Conservation (phyloP, 345 rosid species). For the Salix koriyanagi region DNA sequence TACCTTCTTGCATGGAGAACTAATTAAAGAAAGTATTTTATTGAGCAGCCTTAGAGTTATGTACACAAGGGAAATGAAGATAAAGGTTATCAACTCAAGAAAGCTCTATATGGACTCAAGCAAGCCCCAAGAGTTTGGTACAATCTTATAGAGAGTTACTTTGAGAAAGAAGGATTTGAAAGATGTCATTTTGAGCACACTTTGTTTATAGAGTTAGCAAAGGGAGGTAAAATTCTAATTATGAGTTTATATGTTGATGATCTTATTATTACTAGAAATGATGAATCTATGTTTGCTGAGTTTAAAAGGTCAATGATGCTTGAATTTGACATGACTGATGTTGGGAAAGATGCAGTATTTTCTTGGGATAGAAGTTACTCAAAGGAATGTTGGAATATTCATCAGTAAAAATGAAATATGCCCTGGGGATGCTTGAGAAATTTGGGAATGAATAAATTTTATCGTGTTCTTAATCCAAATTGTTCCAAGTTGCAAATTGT, state of each 20-base stretch:
- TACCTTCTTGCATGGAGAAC: not conserved
- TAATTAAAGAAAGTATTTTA: too few relatives aligned
- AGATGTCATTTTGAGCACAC: not conserved
- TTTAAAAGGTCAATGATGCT: not conserved
- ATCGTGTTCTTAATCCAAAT: too few relatives aligned
- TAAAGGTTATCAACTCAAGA: not conserved
- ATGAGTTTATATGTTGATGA: not conserved
- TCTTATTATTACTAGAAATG: not conserved
- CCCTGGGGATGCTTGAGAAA: not conserved
- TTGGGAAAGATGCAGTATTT: not conserved
- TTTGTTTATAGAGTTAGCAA: not conserved
- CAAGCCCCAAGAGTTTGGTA: not conserved
- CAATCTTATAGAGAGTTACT: not conserved
- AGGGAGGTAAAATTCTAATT: not conserved
- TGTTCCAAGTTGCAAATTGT: too few relatives aligned
- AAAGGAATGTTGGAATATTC: not conserved
- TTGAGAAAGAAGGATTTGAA: not conserved
- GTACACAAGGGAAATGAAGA: not conserved
- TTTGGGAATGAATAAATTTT: too few relatives aligned
- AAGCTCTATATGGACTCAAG: not conserved
- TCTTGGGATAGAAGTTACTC: not conserved
- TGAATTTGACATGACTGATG: not conserved
- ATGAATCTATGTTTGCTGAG: not conserved
- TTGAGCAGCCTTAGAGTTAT: not conserved
- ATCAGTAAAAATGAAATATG: not conserved